Evolutionary conservation across 2,329 filamentous ascomycete species (phyloP).

Genomic region (Biscogniauxia mediterranea): DNA sequence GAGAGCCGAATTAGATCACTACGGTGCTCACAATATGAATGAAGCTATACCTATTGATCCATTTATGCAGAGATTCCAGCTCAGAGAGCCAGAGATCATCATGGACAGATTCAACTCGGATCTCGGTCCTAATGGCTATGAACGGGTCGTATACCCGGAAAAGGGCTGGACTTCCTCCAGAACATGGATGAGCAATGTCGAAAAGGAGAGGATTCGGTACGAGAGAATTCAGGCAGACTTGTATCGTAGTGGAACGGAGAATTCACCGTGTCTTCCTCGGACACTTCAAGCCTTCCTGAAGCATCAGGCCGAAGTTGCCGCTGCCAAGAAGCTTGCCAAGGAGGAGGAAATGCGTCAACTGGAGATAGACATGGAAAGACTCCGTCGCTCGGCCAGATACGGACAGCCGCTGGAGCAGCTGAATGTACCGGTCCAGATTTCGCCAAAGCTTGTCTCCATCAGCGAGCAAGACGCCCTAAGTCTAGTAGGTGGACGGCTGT

Average conservation of each 20-base stretch:
- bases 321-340: not conserved
- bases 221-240: conserved; percentile 37
- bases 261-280: conserved; percentile 39
- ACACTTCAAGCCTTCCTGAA: conserved; percentile 30
- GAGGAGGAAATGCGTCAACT: conserved; percentile 8
- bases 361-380: conserved; percentile 1
- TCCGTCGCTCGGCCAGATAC: not conserved
- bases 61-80: not conserved
- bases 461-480: conserved; percentile 3
- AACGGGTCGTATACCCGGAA: not conserved
- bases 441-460: conserved; percentile 2
- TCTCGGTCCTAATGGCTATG: not conserved
- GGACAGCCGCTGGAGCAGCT: not conserved
- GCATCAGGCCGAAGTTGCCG: conserved; percentile 9
- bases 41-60: not conserved
- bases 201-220: conserved; percentile 34
- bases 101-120: not conserved
- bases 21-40: too few relatives aligned
- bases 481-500: not conserved
- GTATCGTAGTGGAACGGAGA: conserved; percentile 35
- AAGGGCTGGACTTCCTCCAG: conserved; percentile 2
- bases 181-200: conserved; percentile 37
- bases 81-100: not conserved
- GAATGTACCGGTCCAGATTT: not conserved
- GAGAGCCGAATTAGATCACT: too few relatives aligned